Evolutionary conservation across 2,329 filamentous ascomycete species (phyloP).

Genomic region (Pseudogymnoascus pannorum): DNA sequence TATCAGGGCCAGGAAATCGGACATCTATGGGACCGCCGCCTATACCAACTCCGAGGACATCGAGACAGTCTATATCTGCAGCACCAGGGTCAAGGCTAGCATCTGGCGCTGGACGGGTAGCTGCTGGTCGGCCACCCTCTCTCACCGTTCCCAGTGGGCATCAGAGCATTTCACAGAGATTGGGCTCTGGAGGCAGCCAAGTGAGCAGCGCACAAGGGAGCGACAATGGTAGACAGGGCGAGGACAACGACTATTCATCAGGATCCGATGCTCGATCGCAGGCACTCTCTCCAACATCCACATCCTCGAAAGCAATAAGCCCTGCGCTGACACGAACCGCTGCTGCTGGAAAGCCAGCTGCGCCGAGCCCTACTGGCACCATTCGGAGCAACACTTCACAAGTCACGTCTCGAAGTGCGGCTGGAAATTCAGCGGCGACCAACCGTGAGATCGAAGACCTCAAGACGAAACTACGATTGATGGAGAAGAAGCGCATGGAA

Average conservation of each 20-base stretch:
- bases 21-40: constrained; percentile 62
- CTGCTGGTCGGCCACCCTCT: constrained; percentile 23
- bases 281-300: constrained; percentile 21
- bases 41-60: constrained; percentile 25
- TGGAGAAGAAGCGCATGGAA: constrained; percentile 81
- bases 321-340: constrained; percentile 23
- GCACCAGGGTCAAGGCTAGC: constrained; percentile 28
- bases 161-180: constrained; percentile 17
- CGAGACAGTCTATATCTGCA: constrained; percentile 34
- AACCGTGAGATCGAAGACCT: constrained; percentile 71
- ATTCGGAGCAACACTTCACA: constrained; percentile 21
- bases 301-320: constrained; percentile 20
- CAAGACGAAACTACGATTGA: constrained; percentile 75
- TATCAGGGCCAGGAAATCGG: constrained; percentile 37
- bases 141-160: constrained; percentile 8
- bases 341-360: constrained; percentile 18
- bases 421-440: constrained; percentile 21
- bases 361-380: constrained; percentile 14
- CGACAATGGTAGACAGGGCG: constrained; percentile 32
- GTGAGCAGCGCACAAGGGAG: constrained; percentile 24
- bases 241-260: constrained; percentile 24
- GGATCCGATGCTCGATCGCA: constrained; percentile 26
- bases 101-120: constrained; percentile 17
- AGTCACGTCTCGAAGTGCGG: constrained; percentile 18
- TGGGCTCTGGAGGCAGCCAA: constrained; percentile 27